Evolutionary conservation across 192 early-diverging fungal genomes (phyloP).

Genomic region (Helicostylum pulchrum): DNA sequence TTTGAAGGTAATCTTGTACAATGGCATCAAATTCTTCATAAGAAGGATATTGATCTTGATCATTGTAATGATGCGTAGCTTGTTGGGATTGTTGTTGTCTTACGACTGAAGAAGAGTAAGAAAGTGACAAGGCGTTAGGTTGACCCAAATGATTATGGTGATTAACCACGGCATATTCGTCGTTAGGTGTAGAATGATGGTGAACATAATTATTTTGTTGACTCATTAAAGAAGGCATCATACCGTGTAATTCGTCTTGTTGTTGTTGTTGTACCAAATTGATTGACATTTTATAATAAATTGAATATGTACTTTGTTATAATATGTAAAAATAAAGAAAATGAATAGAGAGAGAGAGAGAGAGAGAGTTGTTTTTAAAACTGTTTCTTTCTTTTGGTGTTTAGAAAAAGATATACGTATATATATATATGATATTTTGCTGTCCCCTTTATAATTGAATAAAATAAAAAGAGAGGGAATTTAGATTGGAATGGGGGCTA

Average conservation of each 20-base stretch:
- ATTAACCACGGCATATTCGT: conserved; percentile 6
- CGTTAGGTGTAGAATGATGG: neutral
- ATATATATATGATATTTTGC: conserved; percentile 6
- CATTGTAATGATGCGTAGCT: conserved; percentile 21
- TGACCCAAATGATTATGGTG: conserved; percentile 3
- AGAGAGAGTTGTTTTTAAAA: neutral
- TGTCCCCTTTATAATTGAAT: neutral
- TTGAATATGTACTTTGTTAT: neutral
- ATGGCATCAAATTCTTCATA: conserved; percentile 43
- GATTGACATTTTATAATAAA: conserved; percentile 10
- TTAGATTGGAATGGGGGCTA: too few species aligned
- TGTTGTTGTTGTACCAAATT: conserved; percentile 9
- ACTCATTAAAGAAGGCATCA: conserved; percentile 13
- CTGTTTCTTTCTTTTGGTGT: neutral
- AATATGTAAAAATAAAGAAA: neutral
- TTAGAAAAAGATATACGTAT: neutral
- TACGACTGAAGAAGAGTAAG: too few species aligned
- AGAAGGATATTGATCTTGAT: conserved; percentile 41
- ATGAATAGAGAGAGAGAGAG: neutral
- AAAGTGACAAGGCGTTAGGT: neutral
- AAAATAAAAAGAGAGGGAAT: conserved; percentile 10
- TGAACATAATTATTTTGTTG: neutral
- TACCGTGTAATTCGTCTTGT: conserved; percentile 14
- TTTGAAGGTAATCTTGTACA: conserved; percentile 46
- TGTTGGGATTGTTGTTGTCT: conserved; percentile 1